Evolutionary conservation across 2,329 filamentous ascomycete genomes (phyloP).

Genomic region (Rhynchosporium graminicola): DNA sequence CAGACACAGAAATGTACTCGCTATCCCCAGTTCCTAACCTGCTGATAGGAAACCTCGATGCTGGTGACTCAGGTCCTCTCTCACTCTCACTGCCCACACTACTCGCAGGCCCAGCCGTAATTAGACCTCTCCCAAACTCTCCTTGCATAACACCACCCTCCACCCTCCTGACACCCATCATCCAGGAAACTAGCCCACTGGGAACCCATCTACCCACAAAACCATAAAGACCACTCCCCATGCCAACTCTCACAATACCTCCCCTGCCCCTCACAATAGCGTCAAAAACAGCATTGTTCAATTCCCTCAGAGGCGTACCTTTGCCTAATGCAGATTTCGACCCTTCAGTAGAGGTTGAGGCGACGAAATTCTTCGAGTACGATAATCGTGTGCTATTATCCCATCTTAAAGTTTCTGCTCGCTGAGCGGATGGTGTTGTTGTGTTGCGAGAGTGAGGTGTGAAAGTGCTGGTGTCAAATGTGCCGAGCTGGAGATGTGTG

Average conservation of each 20-base stretch:
- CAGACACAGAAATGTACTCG: constrained; percentile 36
- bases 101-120: constrained; percentile 14
- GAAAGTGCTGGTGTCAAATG: constrained; percentile 79
- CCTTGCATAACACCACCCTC: constrained; percentile 7
- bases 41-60: neutral
- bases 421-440: constrained; percentile 45
- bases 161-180: constrained; percentile 77
- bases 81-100: constrained; percentile 20
- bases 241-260: constrained; percentile 74
- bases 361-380: constrained; percentile 65
- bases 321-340: constrained; percentile 41
- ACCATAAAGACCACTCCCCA: constrained; percentile 81
- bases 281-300: constrained; percentile 90
- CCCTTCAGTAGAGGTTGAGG: constrained; percentile 44
- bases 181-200: constrained; percentile 78
- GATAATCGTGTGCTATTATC: constrained; percentile 58
- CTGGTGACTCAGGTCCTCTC: constrained; percentile 25
- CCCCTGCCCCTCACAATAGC: constrained; percentile 65
- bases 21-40: constrained; percentile 31
- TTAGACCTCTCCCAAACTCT: constrained; percentile 25
- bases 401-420: constrained; percentile 63
- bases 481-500: constrained; percentile 86
- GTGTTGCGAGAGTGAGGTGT: constrained; percentile 47
- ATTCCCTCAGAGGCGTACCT: constrained; percentile 67
- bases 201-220: constrained; percentile 83